Percentiles rank a stretch among this genome's conserved stretches.
Conservation (phyloP, 1,284 basidiomycete genomes). For the Chiua sp. region DNA sequence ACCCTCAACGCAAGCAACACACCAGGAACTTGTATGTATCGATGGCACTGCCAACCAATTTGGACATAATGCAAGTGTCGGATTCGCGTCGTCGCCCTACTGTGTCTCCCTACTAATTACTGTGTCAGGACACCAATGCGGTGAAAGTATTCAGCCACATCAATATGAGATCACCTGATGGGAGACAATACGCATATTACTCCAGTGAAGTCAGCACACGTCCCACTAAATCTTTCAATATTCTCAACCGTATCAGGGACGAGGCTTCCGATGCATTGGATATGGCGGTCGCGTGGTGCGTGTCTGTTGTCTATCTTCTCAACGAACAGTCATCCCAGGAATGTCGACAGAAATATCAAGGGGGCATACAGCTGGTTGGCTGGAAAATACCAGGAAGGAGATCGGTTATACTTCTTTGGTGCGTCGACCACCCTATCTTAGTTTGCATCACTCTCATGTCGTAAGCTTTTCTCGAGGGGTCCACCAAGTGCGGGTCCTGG, state of each 20-base stretch:
- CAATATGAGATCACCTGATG: slow-evolving; percentile 2
- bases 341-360: slow-evolving; percentile 25
- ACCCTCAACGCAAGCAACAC: background rate
- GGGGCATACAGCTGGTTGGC: slow-evolving; percentile 47
- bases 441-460: background rate
- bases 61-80: background rate
- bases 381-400: slow-evolving; percentile 40
- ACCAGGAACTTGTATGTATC: background rate
- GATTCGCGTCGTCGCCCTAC: background rate
- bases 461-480: slow-evolving; percentile 42
- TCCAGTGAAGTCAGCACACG: slow-evolving; percentile 39
- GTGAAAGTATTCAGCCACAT: slow-evolving; percentile 28
- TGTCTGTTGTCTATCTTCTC: no score
- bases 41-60: background rate
- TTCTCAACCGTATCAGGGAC: slow-evolving; percentile 1
- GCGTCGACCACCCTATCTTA: background rate
- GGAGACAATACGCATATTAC: slow-evolving; percentile 33
- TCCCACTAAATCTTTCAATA: slow-evolving; percentile 6
- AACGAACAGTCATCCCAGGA: background rate
- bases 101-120: background rate
- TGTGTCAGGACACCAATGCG: slow-evolving; percentile 32
- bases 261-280: slow-evolving; percentile 15
- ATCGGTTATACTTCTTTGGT: slow-evolving; percentile 46
- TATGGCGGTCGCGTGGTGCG: background rate
- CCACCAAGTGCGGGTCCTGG: slow-evolving; percentile 39